Evolutionary conservation across 2,329 filamentous ascomycete genomes (phyloP), one percentile per base, ranked within the genome.

Genomic region (Paecilomyces variotii): DNA sequence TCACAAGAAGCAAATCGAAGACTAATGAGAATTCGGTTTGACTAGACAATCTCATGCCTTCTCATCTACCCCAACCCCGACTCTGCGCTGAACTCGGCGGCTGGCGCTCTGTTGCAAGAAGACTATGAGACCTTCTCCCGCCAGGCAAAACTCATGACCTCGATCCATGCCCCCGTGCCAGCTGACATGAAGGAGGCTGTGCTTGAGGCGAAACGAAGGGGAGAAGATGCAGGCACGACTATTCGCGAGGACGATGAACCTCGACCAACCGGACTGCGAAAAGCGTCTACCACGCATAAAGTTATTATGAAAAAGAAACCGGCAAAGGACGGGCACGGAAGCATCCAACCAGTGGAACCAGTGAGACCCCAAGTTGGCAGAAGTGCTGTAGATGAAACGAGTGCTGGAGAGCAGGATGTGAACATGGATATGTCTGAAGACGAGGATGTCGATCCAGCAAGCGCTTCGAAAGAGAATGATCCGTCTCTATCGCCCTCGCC

Each of bases 41-140:
- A n/a, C 58, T 51, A 79, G 77, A 83, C 84, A 0, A 86, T 87
- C 58, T 82, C 78, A 2, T 87, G 84, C 70, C 73, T 87, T 26
- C 72, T 87, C 28, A 85, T 87, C 57, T 80, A 85, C 57, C 84
- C 84, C 1, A 87, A 87, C 64, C 83, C 84, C 0, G 84, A 85
- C 61, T 86, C 83, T 58, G 84, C 84, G 6, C 71, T 87, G 61
- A 87, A 87, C 63, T 80, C 82, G 9, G 79, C 82, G 26, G 84
- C 84, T 11, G 84, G 84, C 1, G 78, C 79, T 32, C 67, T 87
- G 60, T 74, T 84, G 5, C 82, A 83, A 60, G 83, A 85, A 58
- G 80, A 85, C 63, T 87, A 82, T 69, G 78, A 79, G 4, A 77
- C 76, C 0, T 87, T 84, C 65, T 79, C 80, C 54, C 75, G 80